Evolutionary conservation across 257 asterid species (phyloP).

Genomic region (Marsdenia floribunda): DNA sequence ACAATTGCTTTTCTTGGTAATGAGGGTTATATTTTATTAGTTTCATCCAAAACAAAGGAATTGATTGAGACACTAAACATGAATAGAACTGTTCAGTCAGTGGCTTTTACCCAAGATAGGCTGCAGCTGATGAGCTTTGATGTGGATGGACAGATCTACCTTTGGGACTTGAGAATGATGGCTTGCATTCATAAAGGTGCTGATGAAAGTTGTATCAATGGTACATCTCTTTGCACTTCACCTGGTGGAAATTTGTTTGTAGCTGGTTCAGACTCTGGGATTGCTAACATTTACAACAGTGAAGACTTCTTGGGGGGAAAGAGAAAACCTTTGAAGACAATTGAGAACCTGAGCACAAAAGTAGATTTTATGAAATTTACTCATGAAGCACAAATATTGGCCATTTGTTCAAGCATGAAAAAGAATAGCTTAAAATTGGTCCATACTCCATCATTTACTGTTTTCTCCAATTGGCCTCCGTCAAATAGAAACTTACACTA

Average conservation of each 20-base stretch:
- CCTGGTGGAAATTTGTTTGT: slow-evolving; percentile 71
- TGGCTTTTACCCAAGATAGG: slow-evolving; percentile 70
- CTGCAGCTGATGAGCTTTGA: slow-evolving; percentile 62
- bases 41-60: slow-evolving; percentile 76
- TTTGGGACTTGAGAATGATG: slow-evolving; percentile 81
- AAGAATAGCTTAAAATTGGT: slow-evolving; percentile 71
- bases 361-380: slow-evolving; percentile 82
- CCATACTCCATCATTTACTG: slow-evolving; percentile 62
- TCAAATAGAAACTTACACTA: slow-evolving; percentile 39
- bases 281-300: slow-evolving; percentile 64
- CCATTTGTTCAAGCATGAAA: slow-evolving; percentile 81
- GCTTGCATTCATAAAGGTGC: slow-evolving; percentile 73
- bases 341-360: slow-evolving; percentile 68
- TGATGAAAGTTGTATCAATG: slow-evolving; percentile 87
- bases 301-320: slow-evolving; percentile 74
- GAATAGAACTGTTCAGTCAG: slow-evolving; percentile 79
- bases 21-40: slow-evolving; percentile 77
- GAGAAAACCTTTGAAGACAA: slow-evolving; percentile 67
- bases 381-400: slow-evolving; percentile 65
- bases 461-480: slow-evolving; percentile 87
- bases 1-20: slow-evolving; percentile 86
- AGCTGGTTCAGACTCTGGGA: slow-evolving; percentile 90
- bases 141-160: slow-evolving; percentile 84
- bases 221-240: slow-evolving; percentile 64
- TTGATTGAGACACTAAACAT: slow-evolving; percentile 80